A percentile compares a stretch with the other conserved stretches of the same genome.
These are phyloP conservation scores for Apostasia shenzhenica DNA, from an alignment of 106 monocot species.

Conservation along the genomic window DNA sequence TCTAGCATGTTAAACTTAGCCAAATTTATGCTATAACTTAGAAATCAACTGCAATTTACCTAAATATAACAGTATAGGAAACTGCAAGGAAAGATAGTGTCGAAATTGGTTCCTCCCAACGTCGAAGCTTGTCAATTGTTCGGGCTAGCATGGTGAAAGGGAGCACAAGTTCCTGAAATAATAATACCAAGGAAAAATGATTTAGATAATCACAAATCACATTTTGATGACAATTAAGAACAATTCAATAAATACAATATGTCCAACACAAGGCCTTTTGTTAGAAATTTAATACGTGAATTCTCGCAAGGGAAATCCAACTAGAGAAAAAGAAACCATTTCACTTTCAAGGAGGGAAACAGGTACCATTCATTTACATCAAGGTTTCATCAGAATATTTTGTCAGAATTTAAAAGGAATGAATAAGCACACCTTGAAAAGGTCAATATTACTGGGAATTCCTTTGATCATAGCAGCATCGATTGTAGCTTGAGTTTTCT, in stretches of 20 bases:
- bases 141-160: constrained; percentile 47
- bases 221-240: not conserved
- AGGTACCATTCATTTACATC: too few species aligned
- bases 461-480: constrained; percentile 95
- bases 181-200: constrained; percentile 8
- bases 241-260: too few species aligned
- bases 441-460: constrained; percentile 98
- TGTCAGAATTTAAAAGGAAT: not conserved
- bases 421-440: constrained; percentile 87
- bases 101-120: constrained; percentile 74
- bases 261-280: too few species aligned
- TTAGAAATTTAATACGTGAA: too few species aligned
- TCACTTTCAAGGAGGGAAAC: too few species aligned
- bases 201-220: not conserved
- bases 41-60: constrained; percentile 27
- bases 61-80: constrained; percentile 67
- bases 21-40: too few species aligned
- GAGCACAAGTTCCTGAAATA: constrained; percentile 83
- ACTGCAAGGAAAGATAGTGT: constrained; percentile 68
- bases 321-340: too few species aligned
- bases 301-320: too few species aligned
- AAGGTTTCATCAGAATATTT: too few species aligned
- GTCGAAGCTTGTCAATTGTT: constrained; percentile 66
- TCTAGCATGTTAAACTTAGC: too few species aligned
- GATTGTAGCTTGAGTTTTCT: constrained; percentile 85